Conservation (phyloP, 306 rosid species). For the Acacia crassicarpa region DNA sequence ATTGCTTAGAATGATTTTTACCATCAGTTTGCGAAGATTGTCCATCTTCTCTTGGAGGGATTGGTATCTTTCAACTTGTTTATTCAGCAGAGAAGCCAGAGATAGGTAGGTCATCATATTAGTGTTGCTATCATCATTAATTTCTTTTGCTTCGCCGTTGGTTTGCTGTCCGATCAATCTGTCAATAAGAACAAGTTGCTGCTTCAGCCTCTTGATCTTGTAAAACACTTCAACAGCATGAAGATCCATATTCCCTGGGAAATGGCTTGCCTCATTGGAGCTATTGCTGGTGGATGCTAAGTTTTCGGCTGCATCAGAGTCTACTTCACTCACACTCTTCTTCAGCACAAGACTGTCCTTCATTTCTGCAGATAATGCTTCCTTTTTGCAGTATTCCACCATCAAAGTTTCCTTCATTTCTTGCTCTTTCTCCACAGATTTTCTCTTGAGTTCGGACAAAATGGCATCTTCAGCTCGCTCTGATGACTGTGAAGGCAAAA, state of each 20-base stretch:
- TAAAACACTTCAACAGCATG: slow-evolving; percentile 8
- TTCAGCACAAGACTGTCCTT: background rate
- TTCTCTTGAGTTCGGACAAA: slow-evolving; percentile 49
- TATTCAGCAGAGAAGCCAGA: background rate
- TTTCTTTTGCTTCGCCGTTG: slow-evolving; percentile 27
- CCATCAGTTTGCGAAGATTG: slow-evolving; percentile 62
- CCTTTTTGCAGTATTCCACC: slow-evolving; percentile 28
- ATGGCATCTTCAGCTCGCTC: slow-evolving; percentile 39
- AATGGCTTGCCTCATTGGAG: slow-evolving; percentile 46
- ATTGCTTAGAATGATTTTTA: slow-evolving; percentile 25
- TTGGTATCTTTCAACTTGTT: background rate
- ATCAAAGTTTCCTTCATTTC: slow-evolving; percentile 44
- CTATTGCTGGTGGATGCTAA: background rate
- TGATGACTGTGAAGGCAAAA: slow-evolving; percentile 38
- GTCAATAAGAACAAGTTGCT: slow-evolving; percentile 63
- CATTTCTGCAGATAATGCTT: background rate
- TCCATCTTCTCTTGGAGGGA: slow-evolving; percentile 56
- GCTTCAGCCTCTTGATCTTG: slow-evolving; percentile 62
- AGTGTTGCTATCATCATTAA: slow-evolving; percentile 27
- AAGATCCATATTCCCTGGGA: slow-evolving; percentile 26
- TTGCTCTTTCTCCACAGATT: slow-evolving; percentile 45
- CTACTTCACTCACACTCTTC: background rate
- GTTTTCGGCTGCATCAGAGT: background rate
- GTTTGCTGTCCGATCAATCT: slow-evolving; percentile 55
- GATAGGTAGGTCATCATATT: slow-evolving; percentile 15